Conservation (phyloP, 108 stramenopile genomes). For the Cylindrotheca closterium region DNA sequence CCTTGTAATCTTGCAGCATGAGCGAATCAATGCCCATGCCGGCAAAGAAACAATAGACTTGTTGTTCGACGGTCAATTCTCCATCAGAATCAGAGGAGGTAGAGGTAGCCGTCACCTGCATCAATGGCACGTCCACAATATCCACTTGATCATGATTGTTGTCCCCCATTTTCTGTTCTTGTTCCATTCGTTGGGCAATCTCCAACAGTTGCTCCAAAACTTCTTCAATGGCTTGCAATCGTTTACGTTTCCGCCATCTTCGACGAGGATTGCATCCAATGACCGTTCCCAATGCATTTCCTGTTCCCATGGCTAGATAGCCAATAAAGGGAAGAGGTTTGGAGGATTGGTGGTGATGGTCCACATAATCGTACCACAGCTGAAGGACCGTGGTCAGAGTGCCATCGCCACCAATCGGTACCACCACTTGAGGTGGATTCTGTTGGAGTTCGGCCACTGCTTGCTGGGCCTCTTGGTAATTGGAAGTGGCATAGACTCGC, state of each 20-base stretch:
- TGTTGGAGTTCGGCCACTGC: conserved; percentile 1
- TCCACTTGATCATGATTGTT: conserved; percentile 18
- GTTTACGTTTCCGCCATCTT: neutral
- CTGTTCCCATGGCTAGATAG: conserved; percentile 70
- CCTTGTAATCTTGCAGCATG: conserved; percentile 67
- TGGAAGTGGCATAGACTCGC: conserved; percentile 48
- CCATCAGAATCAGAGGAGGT: conserved; percentile 11
- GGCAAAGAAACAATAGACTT: conserved; percentile 69
- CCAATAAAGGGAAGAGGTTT: conserved; percentile 49
- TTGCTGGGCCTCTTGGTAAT: conserved; percentile 42
- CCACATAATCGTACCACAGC: neutral
- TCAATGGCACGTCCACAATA: conserved; percentile 59
- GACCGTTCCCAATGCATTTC: conserved; percentile 67
- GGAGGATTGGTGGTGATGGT: neutral
- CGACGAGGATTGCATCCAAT: conserved; percentile 41
- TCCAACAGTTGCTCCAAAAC: neutral
- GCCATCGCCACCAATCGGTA: conserved; percentile 76
- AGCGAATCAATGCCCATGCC: conserved; percentile 72
- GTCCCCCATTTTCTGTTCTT: conserved; percentile 1
- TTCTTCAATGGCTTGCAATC: neutral
- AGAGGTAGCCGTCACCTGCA: conserved; percentile 41
- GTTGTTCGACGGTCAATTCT: conserved; percentile 3
- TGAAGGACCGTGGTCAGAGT: conserved; percentile 62
- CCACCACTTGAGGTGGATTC: conserved; percentile 34
- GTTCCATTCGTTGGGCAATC: neutral